Conservation (phyloP, 192 early-diverging fungal species). For the Lobosporangium transversale region DNA sequence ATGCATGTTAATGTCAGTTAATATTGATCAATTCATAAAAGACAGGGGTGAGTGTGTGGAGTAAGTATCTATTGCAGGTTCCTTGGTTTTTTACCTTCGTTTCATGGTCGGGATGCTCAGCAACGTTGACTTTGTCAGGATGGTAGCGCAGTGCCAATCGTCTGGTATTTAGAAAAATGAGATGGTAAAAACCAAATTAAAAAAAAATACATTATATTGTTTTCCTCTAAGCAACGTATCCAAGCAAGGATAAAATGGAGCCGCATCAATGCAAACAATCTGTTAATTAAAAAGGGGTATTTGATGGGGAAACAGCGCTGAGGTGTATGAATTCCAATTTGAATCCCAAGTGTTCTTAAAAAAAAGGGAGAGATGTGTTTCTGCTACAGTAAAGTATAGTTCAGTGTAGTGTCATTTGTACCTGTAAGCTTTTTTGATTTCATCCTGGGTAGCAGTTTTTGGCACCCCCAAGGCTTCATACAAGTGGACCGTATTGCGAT, state of each 20-base stretch:
- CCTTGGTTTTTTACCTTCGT: slow-evolving; percentile 17
- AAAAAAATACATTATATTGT: background rate
- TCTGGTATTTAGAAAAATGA: no score
- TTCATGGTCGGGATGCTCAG: slow-evolving; percentile 52
- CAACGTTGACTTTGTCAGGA: slow-evolving; percentile 70
- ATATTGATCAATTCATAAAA: no score
- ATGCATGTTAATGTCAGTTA: no score
- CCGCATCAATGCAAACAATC: no score
- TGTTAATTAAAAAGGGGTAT: background rate
- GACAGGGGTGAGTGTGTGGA: background rate
- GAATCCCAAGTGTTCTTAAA: background rate
- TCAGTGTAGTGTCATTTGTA: background rate
- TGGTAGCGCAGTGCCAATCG: slow-evolving; percentile 70
- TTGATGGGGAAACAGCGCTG: background rate
- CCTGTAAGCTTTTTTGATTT: slow-evolving; percentile 66
- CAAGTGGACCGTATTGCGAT: slow-evolving; percentile 63
- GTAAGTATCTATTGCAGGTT: background rate
- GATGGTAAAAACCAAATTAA: background rate
- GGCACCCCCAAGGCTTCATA: slow-evolving; percentile 61
- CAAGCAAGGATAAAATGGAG: no score
- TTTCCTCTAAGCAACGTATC: background rate
- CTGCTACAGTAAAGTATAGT: no score
- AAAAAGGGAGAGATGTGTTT: background rate
- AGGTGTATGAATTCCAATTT: background rate
- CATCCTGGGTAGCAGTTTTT: slow-evolving; percentile 62